Percentiles rank a stretch among this genome's conserved stretches.
phyloP scores from a whole-genome alignment of 495 filamentous ascomycete genomes.

The Beverwykella pulmonaria region DNA sequence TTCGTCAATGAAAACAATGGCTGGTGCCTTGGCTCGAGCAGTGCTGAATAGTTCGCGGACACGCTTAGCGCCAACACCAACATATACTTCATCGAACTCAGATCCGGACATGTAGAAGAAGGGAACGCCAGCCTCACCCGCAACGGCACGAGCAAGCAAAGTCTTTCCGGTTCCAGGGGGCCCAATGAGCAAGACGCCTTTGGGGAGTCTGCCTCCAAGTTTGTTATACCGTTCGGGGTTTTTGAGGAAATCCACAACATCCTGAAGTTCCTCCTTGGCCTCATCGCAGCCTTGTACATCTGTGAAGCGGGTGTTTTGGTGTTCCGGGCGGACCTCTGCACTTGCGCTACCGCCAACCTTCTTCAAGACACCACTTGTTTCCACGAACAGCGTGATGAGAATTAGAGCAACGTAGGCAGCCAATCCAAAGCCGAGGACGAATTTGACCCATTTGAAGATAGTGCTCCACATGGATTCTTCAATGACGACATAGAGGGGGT shows the following conservation, averaged over 20 bases:
- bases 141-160: conserved; percentile 92
- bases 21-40: conserved; percentile 85
- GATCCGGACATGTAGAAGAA: conserved; percentile 99
- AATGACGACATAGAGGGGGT: conserved; percentile 92
- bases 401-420: conserved; percentile 73
- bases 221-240: conserved; percentile 88
- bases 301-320: conserved; percentile 86
- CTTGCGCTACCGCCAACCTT: conserved; percentile 70
- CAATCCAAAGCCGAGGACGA: conserved; percentile 74
- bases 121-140: conserved; percentile 94
- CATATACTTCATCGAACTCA: conserved; percentile 98
- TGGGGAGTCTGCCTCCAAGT: conserved; percentile 92
- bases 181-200: conserved; percentile 92
- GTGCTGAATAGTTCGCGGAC: conserved; percentile 92
- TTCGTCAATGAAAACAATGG: conserved; percentile 98
- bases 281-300: conserved; percentile 98
- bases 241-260: conserved; percentile 92
- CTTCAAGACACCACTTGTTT: conserved; percentile 73
- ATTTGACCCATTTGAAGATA: conserved; percentile 89
- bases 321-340: conserved; percentile 84
- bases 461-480: conserved; percentile 79
- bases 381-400: conserved; percentile 75
- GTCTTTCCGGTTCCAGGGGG: conserved; percentile 98
- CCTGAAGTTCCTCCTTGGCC: conserved; percentile 95
- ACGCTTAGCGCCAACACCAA: conserved; percentile 96